Base-by-base conservation (phyloP, 768 basidiomycete species). In the Leucogyrophana mollusca region DNA sequence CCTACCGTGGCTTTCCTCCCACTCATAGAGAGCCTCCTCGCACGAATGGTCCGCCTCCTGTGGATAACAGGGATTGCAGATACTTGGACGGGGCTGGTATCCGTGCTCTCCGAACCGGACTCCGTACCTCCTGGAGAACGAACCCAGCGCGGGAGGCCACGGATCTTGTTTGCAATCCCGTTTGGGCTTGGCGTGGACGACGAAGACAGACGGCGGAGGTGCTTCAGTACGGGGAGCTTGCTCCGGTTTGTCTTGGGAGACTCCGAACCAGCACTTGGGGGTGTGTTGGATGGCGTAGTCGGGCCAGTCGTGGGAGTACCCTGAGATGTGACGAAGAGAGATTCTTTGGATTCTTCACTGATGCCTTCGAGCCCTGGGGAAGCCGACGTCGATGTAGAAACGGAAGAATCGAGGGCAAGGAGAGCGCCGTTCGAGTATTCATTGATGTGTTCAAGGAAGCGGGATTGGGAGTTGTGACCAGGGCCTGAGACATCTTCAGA, bases 211-310 rank as follows among this genome's bases (percentile, higher is more conserved):
- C 61, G 47, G 4, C 48, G 44, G 23, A 66, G 47, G 20, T 55
- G 61, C n/a, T 55, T 61, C 25, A 58, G 50, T 2, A 66, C 53
- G 10, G 62, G 64, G 4, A 61, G 59, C 61, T 66, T 64, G 43
- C 61, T 64, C 10, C 56, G 52, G 27, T 53, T 50, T 6, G 53
- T n/a, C 27, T 58, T 16, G 45, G 13, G n/a, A 34, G 39, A 4
- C 24, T 34, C 46, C 34, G 4, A 44, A 34, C 9, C 44, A 17
- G 1, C 13, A 7, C 27, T 34, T 30, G 7, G 41, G 17, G 62
- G 59, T 0, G 59, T 64, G 39, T 49, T 41, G 3, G 59, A 50
- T n/a, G 64, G 64, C 18, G 62, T 66, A 8, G 50, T 47, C 0
- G 64, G 64, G 9, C 50, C 47, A 1, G 51, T 40, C 9, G 52